Conservation (phyloP, 306 rosid species). For the Psophocarpus tetragonolobus region DNA sequence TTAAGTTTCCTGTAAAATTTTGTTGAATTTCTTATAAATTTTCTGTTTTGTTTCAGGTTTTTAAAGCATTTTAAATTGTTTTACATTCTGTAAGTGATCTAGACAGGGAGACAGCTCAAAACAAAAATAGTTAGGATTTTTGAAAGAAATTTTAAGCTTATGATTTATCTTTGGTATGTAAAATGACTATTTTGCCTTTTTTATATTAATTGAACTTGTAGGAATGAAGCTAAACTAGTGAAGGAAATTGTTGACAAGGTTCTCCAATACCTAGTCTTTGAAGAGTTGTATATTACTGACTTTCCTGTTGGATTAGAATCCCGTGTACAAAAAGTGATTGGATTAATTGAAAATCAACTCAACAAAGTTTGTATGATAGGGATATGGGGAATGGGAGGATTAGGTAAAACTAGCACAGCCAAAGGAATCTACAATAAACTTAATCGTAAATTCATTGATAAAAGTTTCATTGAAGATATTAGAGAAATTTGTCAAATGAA, state of each 20-base stretch:
- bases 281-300: neutral
- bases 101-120: too few relatives aligned
- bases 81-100: too few relatives aligned
- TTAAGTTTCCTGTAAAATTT: too few relatives aligned
- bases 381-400: constrained; percentile 36
- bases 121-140: too few relatives aligned
- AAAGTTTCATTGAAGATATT: neutral
- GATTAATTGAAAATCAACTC: neutral
- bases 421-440: neutral
- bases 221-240: neutral
- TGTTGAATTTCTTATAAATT: too few relatives aligned
- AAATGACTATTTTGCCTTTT: too few relatives aligned
- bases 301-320: constrained; percentile 11
- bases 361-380: neutral
- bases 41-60: too few relatives aligned
- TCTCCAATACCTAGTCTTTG: neutral
- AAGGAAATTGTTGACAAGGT: neutral
- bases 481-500: neutral
- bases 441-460: neutral
- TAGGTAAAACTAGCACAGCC: neutral
- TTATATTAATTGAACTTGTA: neutral
- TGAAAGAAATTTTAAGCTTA: too few relatives aligned
- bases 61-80: too few relatives aligned
- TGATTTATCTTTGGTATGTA: neutral
- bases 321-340: neutral